Evolutionary conservation across 208 protist species (phyloP).

Genomic region (Endotrypanum monterogeii): DNA sequence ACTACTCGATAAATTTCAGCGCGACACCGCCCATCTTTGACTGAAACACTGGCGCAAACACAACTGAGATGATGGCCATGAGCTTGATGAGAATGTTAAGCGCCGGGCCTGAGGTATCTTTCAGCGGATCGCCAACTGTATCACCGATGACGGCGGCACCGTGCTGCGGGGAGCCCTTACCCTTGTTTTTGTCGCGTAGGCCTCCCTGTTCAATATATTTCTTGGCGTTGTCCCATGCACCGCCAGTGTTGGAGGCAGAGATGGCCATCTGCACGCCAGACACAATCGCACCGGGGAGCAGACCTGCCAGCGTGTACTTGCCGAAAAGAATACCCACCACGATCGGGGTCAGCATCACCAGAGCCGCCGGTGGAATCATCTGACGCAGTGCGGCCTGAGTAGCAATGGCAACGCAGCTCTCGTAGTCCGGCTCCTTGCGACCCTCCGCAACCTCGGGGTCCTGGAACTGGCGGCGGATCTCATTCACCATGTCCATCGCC

Average conservation of each 20-base stretch:
- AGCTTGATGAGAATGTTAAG: conserved; percentile 97
- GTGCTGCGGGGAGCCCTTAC: conserved; percentile 92
- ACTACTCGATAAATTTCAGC: conserved; percentile 57
- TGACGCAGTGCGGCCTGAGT: conserved; percentile 92
- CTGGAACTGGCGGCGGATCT: conserved; percentile 95
- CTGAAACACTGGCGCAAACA: conserved; percentile 90
- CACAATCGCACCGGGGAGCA: conserved; percentile 91
- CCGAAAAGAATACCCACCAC: conserved; percentile 91
- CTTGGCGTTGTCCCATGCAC: conserved; percentile 98
- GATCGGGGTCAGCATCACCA: conserved; percentile 95
- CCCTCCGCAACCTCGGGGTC: conserved; percentile 80
- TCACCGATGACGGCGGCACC: conserved; percentile 96
- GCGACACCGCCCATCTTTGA: conserved; percentile 78
- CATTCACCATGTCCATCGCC: conserved; percentile 93
- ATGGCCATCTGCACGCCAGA: conserved; percentile 95
- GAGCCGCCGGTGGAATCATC: conserved; percentile 93
- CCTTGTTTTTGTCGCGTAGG: conserved; percentile 86
- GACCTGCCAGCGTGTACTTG: conserved; percentile 88
- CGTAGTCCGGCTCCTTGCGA: conserved; percentile 92
- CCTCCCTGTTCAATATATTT: conserved; percentile 96
- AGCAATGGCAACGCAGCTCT: conserved; percentile 92
- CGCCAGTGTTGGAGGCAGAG: conserved; percentile 94
- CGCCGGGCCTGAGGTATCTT: conserved; percentile 96
- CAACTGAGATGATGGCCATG: conserved; percentile 95
- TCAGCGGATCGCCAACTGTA: conserved; percentile 97